phyloP scores from a whole-genome alignment of 495 filamentous ascomycete species.

The Lasiosphaeris hirsuta region DNA sequence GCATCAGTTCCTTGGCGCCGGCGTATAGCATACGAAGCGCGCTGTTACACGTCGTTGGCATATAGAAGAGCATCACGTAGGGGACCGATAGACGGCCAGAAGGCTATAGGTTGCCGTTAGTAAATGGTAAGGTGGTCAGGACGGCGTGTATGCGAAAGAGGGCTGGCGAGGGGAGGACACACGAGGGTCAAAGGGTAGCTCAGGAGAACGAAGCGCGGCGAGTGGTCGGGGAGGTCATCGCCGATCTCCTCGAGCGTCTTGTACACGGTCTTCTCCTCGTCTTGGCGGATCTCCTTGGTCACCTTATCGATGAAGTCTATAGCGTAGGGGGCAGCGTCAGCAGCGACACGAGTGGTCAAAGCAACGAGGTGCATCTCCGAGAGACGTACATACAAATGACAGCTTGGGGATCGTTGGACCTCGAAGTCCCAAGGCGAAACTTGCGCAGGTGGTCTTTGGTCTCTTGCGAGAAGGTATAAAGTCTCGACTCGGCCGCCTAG shows the following conservation, averaged over 20 bases:
- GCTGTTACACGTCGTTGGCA: constrained; percentile 83
- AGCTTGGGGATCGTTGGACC: constrained; percentile 83
- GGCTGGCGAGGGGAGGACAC: constrained; percentile 20
- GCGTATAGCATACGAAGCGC: constrained; percentile 91
- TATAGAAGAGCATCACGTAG: constrained; percentile 90
- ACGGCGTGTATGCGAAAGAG: background rate
- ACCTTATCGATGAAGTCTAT: constrained; percentile 83
- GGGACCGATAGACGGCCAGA: constrained; percentile 53
- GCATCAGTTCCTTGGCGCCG: constrained; percentile 89
- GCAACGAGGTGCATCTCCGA: background rate
- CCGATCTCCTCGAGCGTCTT: constrained; percentile 71
- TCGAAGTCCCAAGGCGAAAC: constrained; percentile 86
- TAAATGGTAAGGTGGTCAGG: background rate
- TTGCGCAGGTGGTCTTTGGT: constrained; percentile 84
- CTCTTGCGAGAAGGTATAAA: constrained; percentile 90
- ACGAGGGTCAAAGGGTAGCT: constrained; percentile 87
- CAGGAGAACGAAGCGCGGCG: constrained; percentile 82
- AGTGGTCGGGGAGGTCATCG: constrained; percentile 90
- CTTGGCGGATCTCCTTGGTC: constrained; percentile 79
- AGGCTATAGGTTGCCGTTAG: constrained; percentile 28
- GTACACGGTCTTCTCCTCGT: constrained; percentile 69
- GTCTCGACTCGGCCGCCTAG: constrained; percentile 75
- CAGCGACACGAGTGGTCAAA: background rate
- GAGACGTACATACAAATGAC: constrained; percentile 77
- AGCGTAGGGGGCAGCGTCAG: constrained; percentile 12